Percentiles rank a stretch among this genome's conserved stretches.
Evolutionary conservation across 257 asterid species (phyloP).

Genomic region (Dorcoceras hygrometricum): DNA sequence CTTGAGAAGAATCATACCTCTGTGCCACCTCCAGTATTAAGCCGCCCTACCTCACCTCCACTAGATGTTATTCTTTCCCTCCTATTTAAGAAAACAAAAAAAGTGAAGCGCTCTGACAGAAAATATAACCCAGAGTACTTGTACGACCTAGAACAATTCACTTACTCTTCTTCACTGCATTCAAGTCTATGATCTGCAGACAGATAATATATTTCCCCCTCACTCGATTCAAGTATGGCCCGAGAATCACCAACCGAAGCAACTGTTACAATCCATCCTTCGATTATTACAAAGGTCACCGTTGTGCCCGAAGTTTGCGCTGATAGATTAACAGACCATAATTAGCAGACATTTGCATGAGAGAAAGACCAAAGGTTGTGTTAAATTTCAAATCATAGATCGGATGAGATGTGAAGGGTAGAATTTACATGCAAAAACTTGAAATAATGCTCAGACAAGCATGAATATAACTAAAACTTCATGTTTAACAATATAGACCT

Average conservation of each 20-base stretch:
- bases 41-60: conserved; percentile 98
- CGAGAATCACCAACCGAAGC: conserved; percentile 99
- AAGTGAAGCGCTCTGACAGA: conserved; percentile 18
- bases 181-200: conserved; percentile 99
- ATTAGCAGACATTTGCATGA: conserved; percentile 27
- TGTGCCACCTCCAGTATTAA: conserved; percentile 97
- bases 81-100: conserved; percentile 44
- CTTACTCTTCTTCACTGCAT: conserved; percentile 92
- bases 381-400: neutral
- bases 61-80: conserved; percentile 86
- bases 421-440: neutral
- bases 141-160: conserved; percentile 15
- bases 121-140: conserved; percentile 1
- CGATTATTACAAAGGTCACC: conserved; percentile 87
- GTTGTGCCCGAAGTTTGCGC: conserved; percentile 97
- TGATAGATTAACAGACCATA: conserved; percentile 33
- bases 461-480: neutral
- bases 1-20: conserved; percentile 51
- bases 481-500: neutral
- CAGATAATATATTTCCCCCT: conserved; percentile 74
- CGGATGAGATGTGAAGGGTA: neutral
- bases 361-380: conserved; percentile 6
- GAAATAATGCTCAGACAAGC: neutral
- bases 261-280: conserved; percentile 91
- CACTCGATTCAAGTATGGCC: conserved; percentile 88